Conservation (phyloP, 2,329 filamentous ascomycete genomes). For the Cordyceps cateniannulata region DNA sequence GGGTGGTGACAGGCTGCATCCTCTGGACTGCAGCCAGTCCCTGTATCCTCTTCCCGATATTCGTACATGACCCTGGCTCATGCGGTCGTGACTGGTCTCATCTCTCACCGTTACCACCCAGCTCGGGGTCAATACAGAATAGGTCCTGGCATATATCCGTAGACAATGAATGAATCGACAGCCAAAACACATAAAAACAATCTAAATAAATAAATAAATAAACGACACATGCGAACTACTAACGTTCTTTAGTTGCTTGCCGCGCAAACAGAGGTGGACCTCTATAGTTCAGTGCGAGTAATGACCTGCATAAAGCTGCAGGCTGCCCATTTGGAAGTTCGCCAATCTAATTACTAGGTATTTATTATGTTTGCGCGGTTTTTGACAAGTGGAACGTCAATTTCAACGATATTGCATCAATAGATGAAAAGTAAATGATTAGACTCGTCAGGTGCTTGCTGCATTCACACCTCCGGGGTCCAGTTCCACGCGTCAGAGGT, state of each 20-base stretch:
- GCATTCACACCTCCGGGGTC: slow-evolving; percentile 41
- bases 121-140: too few species aligned
- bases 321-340: background rate
- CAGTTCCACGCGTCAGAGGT: slow-evolving; percentile 54
- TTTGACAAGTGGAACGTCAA: background rate
- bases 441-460: background rate
- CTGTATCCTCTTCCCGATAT: too few species aligned
- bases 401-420: background rate
- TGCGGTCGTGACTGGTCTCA: background rate
- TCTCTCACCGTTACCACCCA: background rate
- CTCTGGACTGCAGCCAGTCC: background rate
- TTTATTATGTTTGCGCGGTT: background rate
- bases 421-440: slow-evolving; percentile 8
- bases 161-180: too few species aligned
- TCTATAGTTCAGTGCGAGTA: slow-evolving; percentile 6
- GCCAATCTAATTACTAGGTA: background rate
- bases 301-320: slow-evolving; percentile 10
- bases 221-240: background rate
- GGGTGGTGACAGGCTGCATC: background rate
- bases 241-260: too few species aligned
- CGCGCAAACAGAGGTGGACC: background rate
- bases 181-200: background rate
- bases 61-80: background rate
- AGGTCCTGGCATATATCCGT: too few species aligned
- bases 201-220: background rate